Percentiles rank a stretch among this genome's conserved stretches.
phyloP scores from a whole-genome alignment of 352 stramenopile species.

The Globisporangium barbulae region DNA sequence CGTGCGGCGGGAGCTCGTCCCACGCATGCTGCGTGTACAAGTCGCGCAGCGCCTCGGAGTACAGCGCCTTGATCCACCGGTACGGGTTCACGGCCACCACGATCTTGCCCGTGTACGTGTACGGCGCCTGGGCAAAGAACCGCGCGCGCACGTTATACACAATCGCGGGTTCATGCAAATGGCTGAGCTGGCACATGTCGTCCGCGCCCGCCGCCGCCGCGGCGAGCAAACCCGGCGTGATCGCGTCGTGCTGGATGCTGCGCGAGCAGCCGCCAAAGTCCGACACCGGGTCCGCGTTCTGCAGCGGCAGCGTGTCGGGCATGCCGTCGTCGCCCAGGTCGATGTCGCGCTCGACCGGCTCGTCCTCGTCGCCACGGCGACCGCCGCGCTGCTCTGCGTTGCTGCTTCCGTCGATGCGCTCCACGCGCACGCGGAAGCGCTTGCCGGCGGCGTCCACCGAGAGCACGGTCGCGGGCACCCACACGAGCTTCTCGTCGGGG shows the following conservation, averaged over 20 bases:
- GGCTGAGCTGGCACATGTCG: slow-evolving; percentile 82
- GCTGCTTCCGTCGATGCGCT: slow-evolving; percentile 14
- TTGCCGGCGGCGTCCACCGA: slow-evolving; percentile 55
- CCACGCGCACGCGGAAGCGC: slow-evolving; percentile 64
- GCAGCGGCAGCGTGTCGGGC: slow-evolving; percentile 71
- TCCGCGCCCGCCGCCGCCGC: slow-evolving; percentile 43
- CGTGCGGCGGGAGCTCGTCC: slow-evolving; percentile 80
- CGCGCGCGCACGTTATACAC: slow-evolving; percentile 90
- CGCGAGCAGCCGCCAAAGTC: slow-evolving; percentile 2
- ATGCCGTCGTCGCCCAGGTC: slow-evolving; percentile 73
- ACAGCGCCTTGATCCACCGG: slow-evolving; percentile 84
- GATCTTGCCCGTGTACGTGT: slow-evolving; percentile 97
- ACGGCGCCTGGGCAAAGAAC: slow-evolving; percentile 87
- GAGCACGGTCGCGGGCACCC: slow-evolving; percentile 76
- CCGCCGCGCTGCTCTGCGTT: slow-evolving; percentile 10
- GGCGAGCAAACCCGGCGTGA: slow-evolving; percentile 25
- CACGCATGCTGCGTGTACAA: slow-evolving; percentile 67
- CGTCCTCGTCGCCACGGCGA: slow-evolving; percentile 23
- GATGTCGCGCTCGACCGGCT: slow-evolving; percentile 44
- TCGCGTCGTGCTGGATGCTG: slow-evolving; percentile 20
- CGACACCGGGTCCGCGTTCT: slow-evolving; percentile 37
- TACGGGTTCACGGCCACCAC: slow-evolving; percentile 97
- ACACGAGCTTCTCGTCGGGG: slow-evolving; percentile 75
- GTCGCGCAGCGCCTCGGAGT: slow-evolving; percentile 71
- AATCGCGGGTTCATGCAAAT: slow-evolving; percentile 90